Evolutionary conservation across 2,329 filamentous ascomycete genomes (phyloP), one percentile per base, ranked within the genome.

Genomic region (Aspergillus japonicus): DNA sequence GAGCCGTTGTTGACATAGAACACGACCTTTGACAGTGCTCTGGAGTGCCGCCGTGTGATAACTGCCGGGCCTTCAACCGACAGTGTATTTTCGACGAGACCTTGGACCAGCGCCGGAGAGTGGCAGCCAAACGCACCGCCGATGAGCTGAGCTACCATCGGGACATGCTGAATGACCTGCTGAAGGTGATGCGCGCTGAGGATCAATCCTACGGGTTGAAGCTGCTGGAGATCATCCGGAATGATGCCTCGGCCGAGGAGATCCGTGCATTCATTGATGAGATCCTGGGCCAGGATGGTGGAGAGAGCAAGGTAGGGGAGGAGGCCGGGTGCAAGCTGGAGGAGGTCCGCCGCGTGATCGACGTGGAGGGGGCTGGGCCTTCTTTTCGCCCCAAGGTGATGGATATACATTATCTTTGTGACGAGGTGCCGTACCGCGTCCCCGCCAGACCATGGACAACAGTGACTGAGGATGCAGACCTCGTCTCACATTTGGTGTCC

Each of bases 401-500:
- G 75, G 75, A 77, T 63, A 73, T 77, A 5, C 70, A 76, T 62
- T 77, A 71, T 51, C 66, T 77, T 19, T 77, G 75, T 52, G 71
- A 75, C 35, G 71, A 73, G 47, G 68, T 73, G 29, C 73, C 73
- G 7, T 66, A 69, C 31, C 64, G 66, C 23, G 74, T 77, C 1
- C 75, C 74, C 5, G 75, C 74, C 10, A 58, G 63, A 53, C 74
- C 93, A 8, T 97, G 93, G 93, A 95, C 92, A 0, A 85, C 81
- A 12, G 90, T 96, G 47, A 96, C 90, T 1, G 82, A 85, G 49
- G 90, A 96, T 71, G 81, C 85, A 7, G 84, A 89, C 54, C 81
- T 96, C 47, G 85, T 96, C 62, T 85, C 87, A 8, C 92, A 96
- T 75, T 83, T 96, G 24, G 85, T 96, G 67, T 92, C 92, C 71